Percentiles rank a stretch among this genome's conserved stretches.
Conservation (phyloP, 2,329 filamentous ascomycete genomes). For the Periconia macrospinosa region DNA sequence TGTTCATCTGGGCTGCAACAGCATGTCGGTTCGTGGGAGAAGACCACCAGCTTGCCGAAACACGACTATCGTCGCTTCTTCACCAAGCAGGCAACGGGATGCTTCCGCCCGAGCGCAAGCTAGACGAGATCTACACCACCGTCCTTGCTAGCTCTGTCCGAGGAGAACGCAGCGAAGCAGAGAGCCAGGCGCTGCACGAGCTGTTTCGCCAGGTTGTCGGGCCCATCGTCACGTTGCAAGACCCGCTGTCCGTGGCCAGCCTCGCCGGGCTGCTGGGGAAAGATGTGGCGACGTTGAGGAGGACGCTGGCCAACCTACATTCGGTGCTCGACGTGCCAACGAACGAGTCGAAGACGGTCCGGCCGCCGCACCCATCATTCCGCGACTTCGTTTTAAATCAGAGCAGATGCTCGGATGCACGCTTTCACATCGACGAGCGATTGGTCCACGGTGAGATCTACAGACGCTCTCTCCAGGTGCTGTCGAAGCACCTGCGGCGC, state of each 20-base stretch:
- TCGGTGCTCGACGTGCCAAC: conserved; percentile 13
- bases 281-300: too few relatives aligned
- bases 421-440: too few relatives aligned
- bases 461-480: too few relatives aligned
- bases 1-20: conserved; percentile 42
- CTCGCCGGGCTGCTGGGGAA: too few relatives aligned
- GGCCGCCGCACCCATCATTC: too few relatives aligned
- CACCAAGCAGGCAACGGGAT: not conserved
- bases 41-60: not conserved
- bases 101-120: conserved; percentile 1
- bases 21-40: conserved; percentile 23
- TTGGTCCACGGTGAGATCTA: too few relatives aligned
- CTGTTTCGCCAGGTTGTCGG: conserved; percentile 7
- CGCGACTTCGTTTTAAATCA: too few relatives aligned
- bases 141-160: conserved; percentile 7
- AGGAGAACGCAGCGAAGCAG: conserved; percentile 1
- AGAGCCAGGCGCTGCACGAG: conserved; percentile 1
- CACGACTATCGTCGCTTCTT: conserved; percentile 1
- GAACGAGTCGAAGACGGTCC: not conserved
- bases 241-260: too few relatives aligned
- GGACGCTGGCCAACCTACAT: too few relatives aligned
- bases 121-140: conserved; percentile 12
- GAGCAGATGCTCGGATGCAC: too few relatives aligned
- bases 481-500: too few relatives aligned
- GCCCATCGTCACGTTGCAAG: too few relatives aligned